Evolutionary conservation across 2,329 filamentous ascomycete species (phyloP).

Genomic region (Gnomoniopsis sp.): DNA sequence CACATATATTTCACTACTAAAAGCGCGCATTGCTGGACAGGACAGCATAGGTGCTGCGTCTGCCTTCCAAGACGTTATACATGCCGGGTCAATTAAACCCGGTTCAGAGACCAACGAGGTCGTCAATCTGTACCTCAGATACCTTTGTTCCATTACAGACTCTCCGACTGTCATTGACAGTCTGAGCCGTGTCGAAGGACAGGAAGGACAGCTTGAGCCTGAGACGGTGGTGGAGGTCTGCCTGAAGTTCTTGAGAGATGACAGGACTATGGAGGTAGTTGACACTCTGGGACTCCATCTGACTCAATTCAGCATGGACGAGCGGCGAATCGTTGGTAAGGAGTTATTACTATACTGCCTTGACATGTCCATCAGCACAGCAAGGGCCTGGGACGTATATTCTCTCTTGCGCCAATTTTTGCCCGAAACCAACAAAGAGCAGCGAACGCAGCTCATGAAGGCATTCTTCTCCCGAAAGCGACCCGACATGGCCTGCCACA

Average conservation of each 20-base stretch:
- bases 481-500: constrained; percentile 78
- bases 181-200: constrained; percentile 68
- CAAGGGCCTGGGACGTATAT: constrained; percentile 63
- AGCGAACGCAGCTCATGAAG: constrained; percentile 73
- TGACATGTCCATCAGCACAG: constrained; percentile 58
- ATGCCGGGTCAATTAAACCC: constrained; percentile 32
- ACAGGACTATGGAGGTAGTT: constrained; percentile 75
- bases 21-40: constrained; percentile 68
- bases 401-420: constrained; percentile 64
- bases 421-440: constrained; percentile 60
- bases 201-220: constrained; percentile 65
- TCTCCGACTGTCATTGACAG: constrained; percentile 72
- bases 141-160: constrained; percentile 62
- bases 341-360: constrained; percentile 67
- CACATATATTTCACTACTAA: constrained; percentile 72
- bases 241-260: constrained; percentile 68
- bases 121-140: constrained; percentile 68
- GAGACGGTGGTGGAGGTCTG: constrained; percentile 73
- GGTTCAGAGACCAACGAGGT: constrained; percentile 57
- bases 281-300: constrained; percentile 77
- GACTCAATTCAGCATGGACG: constrained; percentile 64
- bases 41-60: constrained; percentile 68
- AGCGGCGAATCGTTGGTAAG: constrained; percentile 64
- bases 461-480: constrained; percentile 75
- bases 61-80: constrained; percentile 61